Percentiles rank a stretch among this genome's conserved stretches.
phyloP scores from a whole-genome alignment of 495 filamentous ascomycete genomes.

The Penicillium ucsense region DNA sequence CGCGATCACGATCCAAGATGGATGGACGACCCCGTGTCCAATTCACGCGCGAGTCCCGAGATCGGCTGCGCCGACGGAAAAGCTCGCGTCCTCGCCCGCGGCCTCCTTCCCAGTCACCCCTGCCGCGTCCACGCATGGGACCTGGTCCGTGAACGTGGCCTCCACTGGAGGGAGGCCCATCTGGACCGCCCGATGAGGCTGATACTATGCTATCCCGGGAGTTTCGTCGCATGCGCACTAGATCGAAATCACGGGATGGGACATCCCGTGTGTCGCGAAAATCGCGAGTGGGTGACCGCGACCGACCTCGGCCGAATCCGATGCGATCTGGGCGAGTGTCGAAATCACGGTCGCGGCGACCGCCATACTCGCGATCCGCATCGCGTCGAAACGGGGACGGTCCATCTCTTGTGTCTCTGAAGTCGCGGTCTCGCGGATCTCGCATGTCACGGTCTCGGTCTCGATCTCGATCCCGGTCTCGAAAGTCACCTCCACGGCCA shows the following conservation, averaged over 20 bases:
- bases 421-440: constrained; percentile 30
- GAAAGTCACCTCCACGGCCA: constrained; percentile 47
- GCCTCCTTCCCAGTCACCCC: constrained; percentile 56
- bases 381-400: constrained; percentile 27
- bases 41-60: constrained; percentile 43
- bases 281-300: constrained; percentile 37
- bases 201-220: constrained; percentile 57
- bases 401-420: constrained; percentile 31
- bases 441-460: constrained; percentile 24
- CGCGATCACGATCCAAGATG: constrained; percentile 30
- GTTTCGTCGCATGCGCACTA: constrained; percentile 44
- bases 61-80: constrained; percentile 53
- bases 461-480: constrained; percentile 37
- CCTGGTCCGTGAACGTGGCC: constrained; percentile 47
- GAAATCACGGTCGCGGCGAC: constrained; percentile 32
- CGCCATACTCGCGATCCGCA: constrained; percentile 29
- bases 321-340: constrained; percentile 30
- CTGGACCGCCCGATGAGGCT: constrained; percentile 57
- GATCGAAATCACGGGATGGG: constrained; percentile 28
- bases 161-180: constrained; percentile 41
- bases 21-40: constrained; percentile 40
- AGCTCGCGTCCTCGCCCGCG: constrained; percentile 47
- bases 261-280: constrained; percentile 41
- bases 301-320: constrained; percentile 36
- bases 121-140: constrained; percentile 51